Evolutionary conservation across 768 basidiomycete species (phyloP), one percentile per base, ranked within the genome.

Genomic region (Pleurotus eryngii): DNA sequence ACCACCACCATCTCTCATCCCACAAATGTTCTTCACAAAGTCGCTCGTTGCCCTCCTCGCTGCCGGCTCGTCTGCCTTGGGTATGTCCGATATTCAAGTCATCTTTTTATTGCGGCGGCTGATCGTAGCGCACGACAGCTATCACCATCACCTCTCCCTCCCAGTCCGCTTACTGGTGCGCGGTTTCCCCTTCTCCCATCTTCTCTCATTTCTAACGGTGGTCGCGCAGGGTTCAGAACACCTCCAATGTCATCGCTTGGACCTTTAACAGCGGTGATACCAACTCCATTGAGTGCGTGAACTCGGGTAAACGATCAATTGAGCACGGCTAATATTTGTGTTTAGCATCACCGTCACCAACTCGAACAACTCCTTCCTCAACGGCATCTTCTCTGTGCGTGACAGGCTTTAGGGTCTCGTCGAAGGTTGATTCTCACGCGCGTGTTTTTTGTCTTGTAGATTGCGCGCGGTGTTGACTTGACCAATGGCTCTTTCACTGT

Each of bases 191-290:
- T n/a, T 18, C 15, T 35, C 35, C 35, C 5, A 18, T 17, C 22
- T 37, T 15, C 17, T 35, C 49, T 14, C 5, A 20, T 6, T 35
- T 35, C 8, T 17, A 38, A n/a, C 27, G 27, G 15, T 48, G 6
- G 8, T 8, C 27, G 49, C 5, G 17, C 51, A 54, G 51, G 51
- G 51, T 54, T 22, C 51, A 54, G 24, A 54, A 54, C 22, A 42
- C 51, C 18, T 54, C 51, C n/a, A 54, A 54, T 39, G 22, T 54
- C 39, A 54, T 54, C 42, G 51, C 51, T 18, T 54, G 51, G 51
- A 54, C 35, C 14, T 54, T 54, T 18, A 54, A 20, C 51, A 54
- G 51, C 24, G 37, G 38, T 42, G 51, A 54, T 22, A 37, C 35
- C 38, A 54, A 54, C 26, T 39, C 51, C 4, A 42, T 54, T 38